Conservation (phyloP, 2,329 filamentous ascomycete genomes). For the Trichophyton equinum region DNA sequence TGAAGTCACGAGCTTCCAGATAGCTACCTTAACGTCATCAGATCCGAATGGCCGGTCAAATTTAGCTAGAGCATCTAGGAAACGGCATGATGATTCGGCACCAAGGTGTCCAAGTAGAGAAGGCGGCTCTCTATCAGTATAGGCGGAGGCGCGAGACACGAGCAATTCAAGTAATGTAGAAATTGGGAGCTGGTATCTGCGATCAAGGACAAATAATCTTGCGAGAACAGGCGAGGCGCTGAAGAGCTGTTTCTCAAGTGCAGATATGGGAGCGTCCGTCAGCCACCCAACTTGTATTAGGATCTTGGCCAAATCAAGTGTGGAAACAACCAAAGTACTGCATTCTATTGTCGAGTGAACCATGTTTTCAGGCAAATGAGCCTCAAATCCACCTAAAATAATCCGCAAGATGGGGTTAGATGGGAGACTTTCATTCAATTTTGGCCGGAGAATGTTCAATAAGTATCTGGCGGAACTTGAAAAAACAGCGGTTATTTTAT, state of each 20-base stretch:
- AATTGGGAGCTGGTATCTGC: constrained; percentile 52
- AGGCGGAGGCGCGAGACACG: constrained; percentile 54
- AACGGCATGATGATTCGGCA: constrained; percentile 67
- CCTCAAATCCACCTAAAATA: constrained; percentile 49
- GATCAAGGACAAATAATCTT: constrained; percentile 59
- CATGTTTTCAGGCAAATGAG: not conserved
- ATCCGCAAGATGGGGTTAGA: constrained; percentile 66
- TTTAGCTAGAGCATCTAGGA: constrained; percentile 63
- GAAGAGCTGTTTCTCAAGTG: constrained; percentile 67
- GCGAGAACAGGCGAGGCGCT: constrained; percentile 65
- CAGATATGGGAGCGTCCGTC: constrained; percentile 48
- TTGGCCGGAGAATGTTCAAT: constrained; percentile 61
- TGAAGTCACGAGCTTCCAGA: constrained; percentile 77
- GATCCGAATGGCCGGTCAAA: constrained; percentile 60
- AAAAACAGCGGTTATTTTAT: constrained; percentile 51
- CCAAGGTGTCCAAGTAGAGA: constrained; percentile 87
- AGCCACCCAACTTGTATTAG: constrained; percentile 59
- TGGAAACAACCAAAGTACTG: constrained; percentile 51
- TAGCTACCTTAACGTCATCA: constrained; percentile 37
- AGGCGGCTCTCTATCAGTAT: constrained; percentile 60
- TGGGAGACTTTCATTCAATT: constrained; percentile 55
- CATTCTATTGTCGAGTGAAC: not conserved
- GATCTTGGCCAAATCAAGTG: constrained; percentile 54
- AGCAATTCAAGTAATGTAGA: constrained; percentile 60
- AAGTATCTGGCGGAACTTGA: constrained; percentile 63